phyloP scores from a whole-genome alignment of 208 protist genomes.

The Phytomonas sp. region DNA sequence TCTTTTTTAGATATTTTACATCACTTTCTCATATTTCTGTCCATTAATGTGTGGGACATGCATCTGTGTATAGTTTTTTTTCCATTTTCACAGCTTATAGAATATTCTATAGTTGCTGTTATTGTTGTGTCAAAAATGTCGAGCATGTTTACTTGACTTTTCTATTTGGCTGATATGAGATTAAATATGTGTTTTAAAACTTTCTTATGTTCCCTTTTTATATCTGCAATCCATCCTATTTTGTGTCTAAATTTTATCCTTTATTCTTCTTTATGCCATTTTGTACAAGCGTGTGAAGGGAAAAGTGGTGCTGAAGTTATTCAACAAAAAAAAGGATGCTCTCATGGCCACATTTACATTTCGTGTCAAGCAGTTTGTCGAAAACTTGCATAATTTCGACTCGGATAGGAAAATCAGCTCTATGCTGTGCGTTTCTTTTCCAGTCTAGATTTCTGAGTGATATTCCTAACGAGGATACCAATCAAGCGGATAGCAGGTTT shows the following conservation, averaged over 20 bases:
- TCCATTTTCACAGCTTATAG: background rate
- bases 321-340: background rate
- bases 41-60: background rate
- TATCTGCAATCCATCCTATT: background rate
- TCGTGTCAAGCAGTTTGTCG: background rate
- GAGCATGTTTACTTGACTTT: background rate
- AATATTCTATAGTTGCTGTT: background rate
- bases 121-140: background rate
- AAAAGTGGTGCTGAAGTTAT: background rate
- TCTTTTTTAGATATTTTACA: background rate
- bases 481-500: background rate
- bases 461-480: background rate
- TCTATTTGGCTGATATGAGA: background rate
- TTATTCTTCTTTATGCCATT: background rate
- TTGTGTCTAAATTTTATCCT: background rate
- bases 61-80: background rate
- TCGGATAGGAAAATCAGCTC: background rate
- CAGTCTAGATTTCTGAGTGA: background rate
- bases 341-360: background rate
- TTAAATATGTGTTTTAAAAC: background rate
- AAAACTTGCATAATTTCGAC: background rate
- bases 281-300: background rate
- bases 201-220: background rate
- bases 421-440: background rate
- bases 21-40: background rate